A percentile compares a stretch with the other conserved stretches of the same genome.
Evolutionary conservation across 306 rosid genomes (phyloP).

Genomic region (Trifolium repens): DNA sequence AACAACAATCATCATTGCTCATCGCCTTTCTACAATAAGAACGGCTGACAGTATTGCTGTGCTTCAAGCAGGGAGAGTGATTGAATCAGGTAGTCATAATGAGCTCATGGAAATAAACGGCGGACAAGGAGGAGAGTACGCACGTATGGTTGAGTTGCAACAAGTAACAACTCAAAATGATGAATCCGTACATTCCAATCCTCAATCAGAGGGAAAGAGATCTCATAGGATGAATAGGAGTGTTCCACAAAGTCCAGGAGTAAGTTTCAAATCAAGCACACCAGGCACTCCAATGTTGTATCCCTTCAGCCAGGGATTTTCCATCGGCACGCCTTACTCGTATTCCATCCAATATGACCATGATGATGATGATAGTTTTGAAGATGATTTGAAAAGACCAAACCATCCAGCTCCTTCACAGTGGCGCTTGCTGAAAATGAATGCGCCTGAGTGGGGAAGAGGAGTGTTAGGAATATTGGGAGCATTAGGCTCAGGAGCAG

Average conservation of each 20-base stretch:
- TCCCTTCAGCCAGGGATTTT: slow-evolving; percentile 67
- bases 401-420: slow-evolving; percentile 70
- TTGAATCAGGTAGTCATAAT: slow-evolving; percentile 72
- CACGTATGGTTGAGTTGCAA: slow-evolving; percentile 80
- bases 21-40: slow-evolving; percentile 72
- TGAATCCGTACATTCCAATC: slow-evolving; percentile 44
- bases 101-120: slow-evolving; percentile 63
- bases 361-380: slow-evolving; percentile 65
- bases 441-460: slow-evolving; percentile 78
- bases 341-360: slow-evolving; percentile 66
- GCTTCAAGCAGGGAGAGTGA: slow-evolving; percentile 68
- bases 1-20: slow-evolving; percentile 81
- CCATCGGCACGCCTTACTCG: slow-evolving; percentile 85
- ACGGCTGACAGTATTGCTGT: slow-evolving; percentile 66
- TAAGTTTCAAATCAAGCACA: slow-evolving; percentile 63
- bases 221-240: slow-evolving; percentile 49
- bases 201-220: slow-evolving; percentile 52
- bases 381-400: slow-evolving; percentile 49
- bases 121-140: slow-evolving; percentile 72
- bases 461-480: slow-evolving; percentile 81
- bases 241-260: slow-evolving; percentile 62
- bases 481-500: slow-evolving; percentile 86
- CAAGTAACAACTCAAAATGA: slow-evolving; percentile 55
- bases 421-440: slow-evolving; percentile 76
- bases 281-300: slow-evolving; percentile 53